Percentiles rank a stretch among this genome's conserved stretches.
Conservation (phyloP, 2,329 filamentous ascomycete species). For the Verticillium albo-atrum region DNA sequence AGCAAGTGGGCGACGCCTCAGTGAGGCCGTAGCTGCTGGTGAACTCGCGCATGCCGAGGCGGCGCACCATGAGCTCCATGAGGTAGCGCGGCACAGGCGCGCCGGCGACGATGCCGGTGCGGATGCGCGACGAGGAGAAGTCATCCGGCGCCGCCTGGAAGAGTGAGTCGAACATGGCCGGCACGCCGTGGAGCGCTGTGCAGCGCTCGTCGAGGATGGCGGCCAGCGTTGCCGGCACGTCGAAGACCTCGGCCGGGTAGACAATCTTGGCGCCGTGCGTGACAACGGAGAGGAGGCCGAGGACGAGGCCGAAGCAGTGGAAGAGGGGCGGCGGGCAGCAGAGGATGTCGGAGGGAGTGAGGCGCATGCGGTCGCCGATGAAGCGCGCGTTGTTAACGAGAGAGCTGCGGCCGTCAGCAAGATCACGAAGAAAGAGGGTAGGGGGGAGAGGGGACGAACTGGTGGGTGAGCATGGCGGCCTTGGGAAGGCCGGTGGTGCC, state of each 20-base stretch:
- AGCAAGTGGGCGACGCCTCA: constrained; percentile 74
- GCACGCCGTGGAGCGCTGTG: constrained; percentile 76
- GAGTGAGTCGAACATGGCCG: constrained; percentile 75
- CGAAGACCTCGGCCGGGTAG: constrained; percentile 71
- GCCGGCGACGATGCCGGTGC: constrained; percentile 76
- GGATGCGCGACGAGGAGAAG: constrained; percentile 47
- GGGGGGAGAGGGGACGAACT: constrained; percentile 38
- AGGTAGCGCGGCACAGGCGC: constrained; percentile 71
- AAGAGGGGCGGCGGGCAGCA: constrained; percentile 83
- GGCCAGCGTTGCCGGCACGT: constrained; percentile 59
- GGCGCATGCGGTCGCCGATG: constrained; percentile 69
- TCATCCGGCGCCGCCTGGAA: constrained; percentile 40
- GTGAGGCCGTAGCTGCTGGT: constrained; percentile 69
- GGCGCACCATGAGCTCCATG: constrained; percentile 67
- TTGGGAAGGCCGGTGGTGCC: constrained; percentile 73
- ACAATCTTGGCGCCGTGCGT: constrained; percentile 75
- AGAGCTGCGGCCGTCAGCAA: constrained; percentile 34
- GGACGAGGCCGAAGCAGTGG: constrained; percentile 79
- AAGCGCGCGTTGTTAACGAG: constrained; percentile 64
- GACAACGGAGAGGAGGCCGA: constrained; percentile 67
- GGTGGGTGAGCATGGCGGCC: constrained; percentile 69
- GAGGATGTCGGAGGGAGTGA: constrained; percentile 62
- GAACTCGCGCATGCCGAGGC: constrained; percentile 73
- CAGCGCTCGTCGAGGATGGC: constrained; percentile 64
- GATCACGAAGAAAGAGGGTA: background rate